Base-by-base conservation (phyloP, 2,329 filamentous ascomycete species). In the Gnomoniopsis sp. region DNA sequence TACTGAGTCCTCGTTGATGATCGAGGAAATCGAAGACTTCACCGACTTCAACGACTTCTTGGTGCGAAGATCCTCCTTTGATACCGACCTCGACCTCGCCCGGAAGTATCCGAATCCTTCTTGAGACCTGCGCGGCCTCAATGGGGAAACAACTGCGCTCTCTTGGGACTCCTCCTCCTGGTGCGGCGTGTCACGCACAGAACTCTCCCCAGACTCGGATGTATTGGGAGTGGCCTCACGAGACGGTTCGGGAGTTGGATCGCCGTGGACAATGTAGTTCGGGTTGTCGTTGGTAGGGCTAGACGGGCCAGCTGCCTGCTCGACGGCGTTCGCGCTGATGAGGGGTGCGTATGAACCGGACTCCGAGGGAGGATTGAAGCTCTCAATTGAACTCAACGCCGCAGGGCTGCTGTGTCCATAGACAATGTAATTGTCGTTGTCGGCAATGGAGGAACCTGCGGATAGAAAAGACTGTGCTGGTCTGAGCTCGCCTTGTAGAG, bases 111-210 rank as follows among this genome's bases (percentile, higher is more conserved):
- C 77, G 30, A 81, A 72, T 22, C 72, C 75, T 49, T 86, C 82
- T 49, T 73, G 74, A 1, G 81, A 80, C 65, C 74, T 77, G 55
- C 71, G 70, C 10, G 81, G 77, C 49, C 77, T 75, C 19, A 88
- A 71, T 0, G 85, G 84, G 10, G 81, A 75, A 15, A 87, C 81
- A 14, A 83, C 66, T 33, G 88, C 73, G 62, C 84, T 87, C 65
- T 87, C 85, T 62, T 83, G 83, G 0, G 85, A 87, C 66, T 82
- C 87, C 57, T 82, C 87, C 57, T 78, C 76, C 21, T 73, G 71
- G 6, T 74, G 74, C 1, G 72, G 62, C 11, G 19, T 7, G 36
- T 67, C 66, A 22, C 65, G 71, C 7, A 67, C 61, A 56, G 72
- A 66, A 41, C 75, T 72, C 26, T 64, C 67, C 30, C 70, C 65